Conservation (phyloP, 2,329 filamentous ascomycete genomes). For the Aspergillus intermedius region DNA sequence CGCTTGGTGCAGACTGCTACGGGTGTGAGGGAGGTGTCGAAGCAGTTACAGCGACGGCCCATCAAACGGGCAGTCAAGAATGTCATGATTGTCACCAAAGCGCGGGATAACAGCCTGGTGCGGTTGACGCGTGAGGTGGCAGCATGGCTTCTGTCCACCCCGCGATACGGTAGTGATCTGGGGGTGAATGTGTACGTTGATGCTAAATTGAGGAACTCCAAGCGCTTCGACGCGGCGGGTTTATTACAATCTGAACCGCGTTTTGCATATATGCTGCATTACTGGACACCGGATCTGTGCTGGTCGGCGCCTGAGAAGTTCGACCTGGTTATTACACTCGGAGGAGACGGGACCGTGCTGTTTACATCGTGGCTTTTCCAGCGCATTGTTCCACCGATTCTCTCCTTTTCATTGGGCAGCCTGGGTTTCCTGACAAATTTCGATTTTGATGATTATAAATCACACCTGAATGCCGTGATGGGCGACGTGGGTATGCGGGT, state of each 20-base stretch:
- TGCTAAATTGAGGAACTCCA: conserved; percentile 80
- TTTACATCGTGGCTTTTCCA: conserved; percentile 98
- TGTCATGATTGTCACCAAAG: conserved; percentile 98
- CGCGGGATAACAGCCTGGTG: conserved; percentile 88
- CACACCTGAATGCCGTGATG: conserved; percentile 83
- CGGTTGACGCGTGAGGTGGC: conserved; percentile 80
- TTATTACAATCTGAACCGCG: conserved; percentile 67
- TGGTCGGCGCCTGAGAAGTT: conserved; percentile 92
- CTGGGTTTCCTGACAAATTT: conserved; percentile 96
- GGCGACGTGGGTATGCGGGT: conserved; percentile 93
- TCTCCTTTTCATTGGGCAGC: conserved; percentile 87
- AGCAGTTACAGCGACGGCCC: conserved; percentile 85
- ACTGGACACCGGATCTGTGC: conserved; percentile 95
- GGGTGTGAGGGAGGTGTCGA: conserved; percentile 88
- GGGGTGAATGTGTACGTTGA: conserved; percentile 98
- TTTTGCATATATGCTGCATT: conserved; percentile 78
- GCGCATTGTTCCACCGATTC: conserved; percentile 82
- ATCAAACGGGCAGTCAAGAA: conserved; percentile 88
- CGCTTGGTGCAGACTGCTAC: conserved; percentile 92
- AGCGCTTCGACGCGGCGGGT: conserved; percentile 72
- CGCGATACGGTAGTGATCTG: conserved; percentile 80
- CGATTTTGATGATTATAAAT: conserved; percentile 83
- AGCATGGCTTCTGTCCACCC: conserved; percentile 80
- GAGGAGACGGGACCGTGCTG: conserved; percentile 92
- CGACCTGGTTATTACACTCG: conserved; percentile 86